Conservation (phyloP, 148 eudicot genomes). For the Linanthus parryae region DNA sequence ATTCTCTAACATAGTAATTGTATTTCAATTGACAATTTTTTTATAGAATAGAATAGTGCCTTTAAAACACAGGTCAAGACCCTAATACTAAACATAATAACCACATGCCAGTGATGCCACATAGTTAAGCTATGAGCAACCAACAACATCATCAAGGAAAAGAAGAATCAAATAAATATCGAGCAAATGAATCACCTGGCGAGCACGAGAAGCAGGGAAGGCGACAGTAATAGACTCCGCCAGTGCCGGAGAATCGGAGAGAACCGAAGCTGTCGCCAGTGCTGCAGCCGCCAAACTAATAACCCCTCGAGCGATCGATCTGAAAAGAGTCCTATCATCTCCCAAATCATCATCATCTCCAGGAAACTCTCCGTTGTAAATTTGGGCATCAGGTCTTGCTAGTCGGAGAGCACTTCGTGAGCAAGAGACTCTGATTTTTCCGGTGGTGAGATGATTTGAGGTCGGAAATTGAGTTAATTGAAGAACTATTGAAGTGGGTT, state of each 20-base stretch:
- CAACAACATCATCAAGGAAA: too few species aligned
- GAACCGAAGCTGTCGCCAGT: constrained; percentile 34
- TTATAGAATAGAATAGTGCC: too few species aligned
- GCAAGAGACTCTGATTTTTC: constrained; percentile 5
- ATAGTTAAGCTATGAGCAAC: too few species aligned
- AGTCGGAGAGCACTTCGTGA: constrained; percentile 11
- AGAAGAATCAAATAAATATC: too few species aligned
- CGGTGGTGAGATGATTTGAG: constrained; percentile 9
- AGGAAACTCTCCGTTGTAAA: too few species aligned
- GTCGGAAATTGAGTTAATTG: constrained; percentile 9
- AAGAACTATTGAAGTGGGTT: constrained; percentile 16
- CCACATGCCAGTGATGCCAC: too few species aligned
- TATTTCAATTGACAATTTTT: too few species aligned
- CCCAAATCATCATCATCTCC: background rate
- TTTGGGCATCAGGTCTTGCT: background rate
- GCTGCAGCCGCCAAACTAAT: constrained; percentile 59
- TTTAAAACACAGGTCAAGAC: too few species aligned
- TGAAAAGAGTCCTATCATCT: constrained; percentile 12
- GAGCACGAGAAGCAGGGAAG: constrained; percentile 80
- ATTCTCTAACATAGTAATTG: too few species aligned
- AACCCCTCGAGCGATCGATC: constrained; percentile 29
- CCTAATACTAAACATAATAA: too few species aligned
- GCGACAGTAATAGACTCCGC: constrained; percentile 89
- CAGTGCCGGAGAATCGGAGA: constrained; percentile 48
- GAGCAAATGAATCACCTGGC: constrained; percentile 43